Conservation (phyloP, 1,284 basidiomycete species). For the Heimioporus punctisporus region DNA sequence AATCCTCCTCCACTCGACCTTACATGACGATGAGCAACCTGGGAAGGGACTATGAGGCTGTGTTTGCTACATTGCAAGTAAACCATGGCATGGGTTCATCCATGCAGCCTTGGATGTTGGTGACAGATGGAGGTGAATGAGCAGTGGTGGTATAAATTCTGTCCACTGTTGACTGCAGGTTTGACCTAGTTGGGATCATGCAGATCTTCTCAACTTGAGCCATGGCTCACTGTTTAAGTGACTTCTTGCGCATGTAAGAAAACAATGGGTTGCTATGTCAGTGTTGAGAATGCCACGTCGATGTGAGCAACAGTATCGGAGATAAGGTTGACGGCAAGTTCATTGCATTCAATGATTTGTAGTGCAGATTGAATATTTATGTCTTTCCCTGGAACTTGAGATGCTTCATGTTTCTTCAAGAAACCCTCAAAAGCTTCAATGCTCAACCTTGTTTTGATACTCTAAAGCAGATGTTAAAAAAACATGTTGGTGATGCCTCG, state of each 20-base stretch:
- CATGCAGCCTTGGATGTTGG: no score
- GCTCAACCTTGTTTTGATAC: slow-evolving; percentile 85
- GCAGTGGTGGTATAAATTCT: slow-evolving; percentile 23
- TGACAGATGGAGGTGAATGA: no score
- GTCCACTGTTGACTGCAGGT: no score
- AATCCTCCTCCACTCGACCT: no score
- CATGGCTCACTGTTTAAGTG: slow-evolving; percentile 81
- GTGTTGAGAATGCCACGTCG: slow-evolving; percentile 80
- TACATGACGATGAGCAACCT: no score
- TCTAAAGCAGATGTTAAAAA: slow-evolving; percentile 35
- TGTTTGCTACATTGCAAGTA: no score
- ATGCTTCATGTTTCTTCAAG: slow-evolving; percentile 74
- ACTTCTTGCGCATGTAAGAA: slow-evolving; percentile 89
- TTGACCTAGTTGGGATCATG: no score
- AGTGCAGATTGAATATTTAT: slow-evolving; percentile 87
- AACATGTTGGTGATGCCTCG: not conserved
- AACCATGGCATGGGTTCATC: no score
- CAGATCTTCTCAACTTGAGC: slow-evolving; percentile 84
- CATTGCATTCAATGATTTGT: slow-evolving; percentile 80
- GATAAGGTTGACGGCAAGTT: slow-evolving; percentile 73
- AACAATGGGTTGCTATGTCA: slow-evolving; percentile 89
- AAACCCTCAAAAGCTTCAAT: slow-evolving; percentile 88
- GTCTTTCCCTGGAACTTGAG: slow-evolving; percentile 81
- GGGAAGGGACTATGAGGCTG: no score
- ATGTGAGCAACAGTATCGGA: slow-evolving; percentile 80